Percentiles rank a stretch among this genome's conserved stretches.
These are phyloP conservation scores for Croton setiger DNA, from an alignment of 441 rosid genomes.

Conservation along the genomic window DNA sequence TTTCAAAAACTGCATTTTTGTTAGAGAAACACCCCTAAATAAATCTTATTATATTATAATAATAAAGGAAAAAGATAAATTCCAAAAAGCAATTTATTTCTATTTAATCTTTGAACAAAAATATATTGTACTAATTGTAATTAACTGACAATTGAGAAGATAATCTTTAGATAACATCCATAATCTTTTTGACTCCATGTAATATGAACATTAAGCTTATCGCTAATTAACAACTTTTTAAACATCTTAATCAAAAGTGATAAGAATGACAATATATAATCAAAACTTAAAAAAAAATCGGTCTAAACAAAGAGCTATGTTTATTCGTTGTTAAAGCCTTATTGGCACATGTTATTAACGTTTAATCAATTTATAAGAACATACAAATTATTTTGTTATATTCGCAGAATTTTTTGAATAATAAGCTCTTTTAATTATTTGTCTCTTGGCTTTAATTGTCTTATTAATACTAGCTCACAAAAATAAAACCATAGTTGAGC, in stretches of 20 bases:
- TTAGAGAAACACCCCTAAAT: too few species aligned
- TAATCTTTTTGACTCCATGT: background rate
- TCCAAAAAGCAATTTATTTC: too few species aligned
- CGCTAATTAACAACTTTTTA: background rate
- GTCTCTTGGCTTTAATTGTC: background rate
- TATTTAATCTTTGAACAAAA: too few species aligned
- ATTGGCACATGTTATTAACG: background rate
- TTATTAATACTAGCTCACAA: background rate
- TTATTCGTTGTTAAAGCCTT: background rate
- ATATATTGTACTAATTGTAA: too few species aligned
- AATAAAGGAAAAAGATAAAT: too few species aligned
- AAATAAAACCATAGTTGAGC: background rate
- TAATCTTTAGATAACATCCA: conserved; percentile 27
- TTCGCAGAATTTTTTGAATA: conserved; percentile 14
- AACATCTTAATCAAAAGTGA: background rate
- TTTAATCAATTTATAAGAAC: background rate
- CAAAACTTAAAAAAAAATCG: conserved; percentile 15
- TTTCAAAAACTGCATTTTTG: too few species aligned
- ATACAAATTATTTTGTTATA: background rate
- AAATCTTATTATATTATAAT: too few species aligned
- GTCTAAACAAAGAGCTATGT: conserved; percentile 19
- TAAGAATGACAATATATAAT: conserved; percentile 3
- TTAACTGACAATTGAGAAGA: conserved; percentile 14
- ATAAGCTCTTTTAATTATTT: background rate
- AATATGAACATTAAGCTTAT: conserved; percentile 4